These are phyloP conservation scores for Schizonepeta tenuifolia DNA, from an alignment of 257 asterid genomes.

Conservation along the genomic window DNA sequence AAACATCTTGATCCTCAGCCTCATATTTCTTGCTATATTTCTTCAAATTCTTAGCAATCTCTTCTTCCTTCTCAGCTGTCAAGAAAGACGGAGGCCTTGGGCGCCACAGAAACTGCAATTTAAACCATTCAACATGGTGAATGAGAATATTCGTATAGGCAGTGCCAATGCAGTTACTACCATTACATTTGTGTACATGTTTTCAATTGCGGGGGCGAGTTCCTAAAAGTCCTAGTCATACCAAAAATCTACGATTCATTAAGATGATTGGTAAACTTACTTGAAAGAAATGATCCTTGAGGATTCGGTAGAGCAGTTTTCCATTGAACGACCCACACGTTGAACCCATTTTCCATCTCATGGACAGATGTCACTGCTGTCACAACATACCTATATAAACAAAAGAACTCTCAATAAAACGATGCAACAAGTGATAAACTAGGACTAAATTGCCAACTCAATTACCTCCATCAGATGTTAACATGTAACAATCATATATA, in stretches of 20 bases:
- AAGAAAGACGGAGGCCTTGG: conserved; percentile 89
- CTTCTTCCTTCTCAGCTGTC: conserved; percentile 87
- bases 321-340: conserved; percentile 91
- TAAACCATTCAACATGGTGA: not conserved
- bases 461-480: not conserved
- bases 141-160: not conserved
- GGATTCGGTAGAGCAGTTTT: conserved; percentile 73
- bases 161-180: not conserved
- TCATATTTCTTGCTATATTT: conserved; percentile 82
- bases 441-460: not conserved
- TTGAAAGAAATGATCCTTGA: conserved; percentile 93
- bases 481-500: no score
- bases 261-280: conserved; percentile 45
- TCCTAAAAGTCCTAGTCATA: no score
- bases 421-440: not conserved
- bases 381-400: conserved; percentile 71
- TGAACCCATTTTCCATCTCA: conserved; percentile 98
- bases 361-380: conserved; percentile 95
- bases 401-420: conserved; percentile 1
- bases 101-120: conserved; percentile 79
- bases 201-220: no score
- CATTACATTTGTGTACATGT: not conserved
- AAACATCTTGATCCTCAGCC: conserved; percentile 87
- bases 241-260: not conserved
- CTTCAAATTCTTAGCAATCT: conserved; percentile 77